Base-by-base conservation (phyloP, 2,329 filamentous ascomycete species). In the Colletotrichum trifolii region DNA sequence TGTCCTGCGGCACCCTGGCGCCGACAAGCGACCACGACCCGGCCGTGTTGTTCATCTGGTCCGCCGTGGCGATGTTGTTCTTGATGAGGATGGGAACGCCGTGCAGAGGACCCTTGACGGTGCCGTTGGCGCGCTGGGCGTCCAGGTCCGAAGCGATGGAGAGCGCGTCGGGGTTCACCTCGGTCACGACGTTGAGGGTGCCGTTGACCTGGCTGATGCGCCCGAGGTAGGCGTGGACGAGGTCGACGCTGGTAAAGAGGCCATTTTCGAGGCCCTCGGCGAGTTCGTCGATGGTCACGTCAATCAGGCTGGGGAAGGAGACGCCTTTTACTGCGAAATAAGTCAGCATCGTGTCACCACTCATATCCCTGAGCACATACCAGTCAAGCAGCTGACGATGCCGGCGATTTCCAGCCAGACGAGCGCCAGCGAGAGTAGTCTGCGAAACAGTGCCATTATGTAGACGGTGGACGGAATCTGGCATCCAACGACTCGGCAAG, bases 11-110 rank as follows among this genome's bases (percentile, higher is more conserved):
- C 0, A 86, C 81, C 60, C 81, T 84, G 13, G 87, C 83, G 2
- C 86, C 85, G 0, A 86, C 71, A 0, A 91, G 77, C 9, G 85
- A 81, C 67, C 81, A 87, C 0, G 87, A 90, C 6, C 88, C 88
- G 12, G 86, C 75, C 34, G 73, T 87, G 59, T 86, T 89, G 71
- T 87, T 84, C 85, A 88, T 87, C 67, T 81, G 72, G 71, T 89
- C 87, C 1, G 76, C 73, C 0, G 88, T 90, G 34, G 84, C 87
- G 64, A 89, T 89, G 72, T 88, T 89, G 74, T 89, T 85, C 75
- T 91, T 90, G 76, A 90, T 82, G 4, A 90, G 75, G 46, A 91
- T 83, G 0, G 88, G 88, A 2, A 91, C 82, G 2, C 88, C 88
- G 72, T 90, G 87, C 1, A 90, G 76, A 0, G 86, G 85, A 0